A percentile compares a stretch with the other conserved stretches of the same genome.
phyloP scores from a whole-genome alignment of 306 rosid species.

The Dryas alaskensis region DNA sequence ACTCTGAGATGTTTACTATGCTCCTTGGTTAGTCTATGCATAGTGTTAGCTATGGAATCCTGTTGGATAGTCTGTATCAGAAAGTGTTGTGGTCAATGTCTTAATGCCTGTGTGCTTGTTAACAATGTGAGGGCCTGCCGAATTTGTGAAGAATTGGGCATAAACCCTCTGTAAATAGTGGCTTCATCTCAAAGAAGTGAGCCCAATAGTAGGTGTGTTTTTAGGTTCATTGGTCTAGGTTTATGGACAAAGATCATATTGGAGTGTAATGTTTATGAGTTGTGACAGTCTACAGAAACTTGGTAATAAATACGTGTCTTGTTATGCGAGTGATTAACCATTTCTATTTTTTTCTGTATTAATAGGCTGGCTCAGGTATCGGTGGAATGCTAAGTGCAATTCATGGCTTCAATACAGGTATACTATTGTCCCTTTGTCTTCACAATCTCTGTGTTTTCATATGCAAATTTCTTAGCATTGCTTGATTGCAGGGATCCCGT shows the following conservation, averaged over 20 bases:
- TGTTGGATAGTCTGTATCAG: not conserved
- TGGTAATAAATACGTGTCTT: not conserved
- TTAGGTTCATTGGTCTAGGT: not conserved
- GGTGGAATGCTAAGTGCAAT: slow-evolving; percentile 83
- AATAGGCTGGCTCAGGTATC: slow-evolving; percentile 80
- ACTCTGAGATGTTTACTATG: not conserved
- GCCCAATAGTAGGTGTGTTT: not conserved
- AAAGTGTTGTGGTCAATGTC: too few species aligned
- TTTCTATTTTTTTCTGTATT: slow-evolving; percentile 14
- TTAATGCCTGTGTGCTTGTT: not conserved
- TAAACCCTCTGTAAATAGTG: not conserved
- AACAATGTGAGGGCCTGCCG: not conserved
- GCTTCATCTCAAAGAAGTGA: not conserved
- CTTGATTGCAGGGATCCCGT: slow-evolving; percentile 66
- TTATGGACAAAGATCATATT: not conserved
- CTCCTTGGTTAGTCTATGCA: not conserved
- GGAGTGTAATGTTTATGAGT: not conserved
- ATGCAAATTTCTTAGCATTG: slow-evolving; percentile 26
- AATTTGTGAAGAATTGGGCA: not conserved
- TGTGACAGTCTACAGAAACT: not conserved
- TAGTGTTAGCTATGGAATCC: not conserved
- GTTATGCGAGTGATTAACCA: slow-evolving; percentile 7
- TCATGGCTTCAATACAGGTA: slow-evolving; percentile 74
- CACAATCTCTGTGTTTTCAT: not conserved
- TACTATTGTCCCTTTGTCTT: slow-evolving; percentile 4